phyloP scores from a whole-genome alignment of 2,329 filamentous ascomycete genomes.

The Ceratocystiopsis brevicomis region DNA sequence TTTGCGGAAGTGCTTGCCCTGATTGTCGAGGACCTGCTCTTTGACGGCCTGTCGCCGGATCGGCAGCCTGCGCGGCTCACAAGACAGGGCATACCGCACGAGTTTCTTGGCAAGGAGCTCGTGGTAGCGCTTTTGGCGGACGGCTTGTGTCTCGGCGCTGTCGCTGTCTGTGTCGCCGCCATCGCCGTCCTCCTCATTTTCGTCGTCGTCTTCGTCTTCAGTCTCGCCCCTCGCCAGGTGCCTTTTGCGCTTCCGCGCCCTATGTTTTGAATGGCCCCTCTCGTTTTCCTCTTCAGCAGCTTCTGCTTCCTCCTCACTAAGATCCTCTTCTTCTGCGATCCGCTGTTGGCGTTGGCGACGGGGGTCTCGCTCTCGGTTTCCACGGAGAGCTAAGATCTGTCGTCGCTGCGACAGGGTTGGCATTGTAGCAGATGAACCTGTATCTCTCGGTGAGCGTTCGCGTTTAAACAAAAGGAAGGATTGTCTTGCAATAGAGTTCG shows the following conservation, averaged over 20 bases:
- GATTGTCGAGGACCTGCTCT: conserved; percentile 54
- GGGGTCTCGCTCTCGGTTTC: neutral
- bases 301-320: conserved; percentile 1
- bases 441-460: neutral
- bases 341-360: conserved; percentile 1
- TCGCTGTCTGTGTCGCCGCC: neutral
- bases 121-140: conserved; percentile 19
- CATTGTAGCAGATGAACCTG: neutral
- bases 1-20: conserved; percentile 49
- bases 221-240: neutral
- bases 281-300: conserved; percentile 1
- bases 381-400: too few species aligned
- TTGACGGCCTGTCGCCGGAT: conserved; percentile 44
- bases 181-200: neutral
- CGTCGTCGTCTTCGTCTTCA: neutral
- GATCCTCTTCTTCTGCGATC: conserved; percentile 2
- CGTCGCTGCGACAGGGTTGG: conserved; percentile 3
- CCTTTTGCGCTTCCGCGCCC: neutral
- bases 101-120: conserved; percentile 43
- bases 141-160: conserved; percentile 2
- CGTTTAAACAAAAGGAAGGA: neutral
- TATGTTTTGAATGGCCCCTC: neutral
- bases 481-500: too few species aligned
- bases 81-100: conserved; percentile 48
- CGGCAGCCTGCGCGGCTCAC: conserved; percentile 41